A percentile compares a stretch with the other conserved stretches of the same genome.
Evolutionary conservation across 768 basidiomycete species (phyloP).

Genomic region (Trametopsis cervina): DNA sequence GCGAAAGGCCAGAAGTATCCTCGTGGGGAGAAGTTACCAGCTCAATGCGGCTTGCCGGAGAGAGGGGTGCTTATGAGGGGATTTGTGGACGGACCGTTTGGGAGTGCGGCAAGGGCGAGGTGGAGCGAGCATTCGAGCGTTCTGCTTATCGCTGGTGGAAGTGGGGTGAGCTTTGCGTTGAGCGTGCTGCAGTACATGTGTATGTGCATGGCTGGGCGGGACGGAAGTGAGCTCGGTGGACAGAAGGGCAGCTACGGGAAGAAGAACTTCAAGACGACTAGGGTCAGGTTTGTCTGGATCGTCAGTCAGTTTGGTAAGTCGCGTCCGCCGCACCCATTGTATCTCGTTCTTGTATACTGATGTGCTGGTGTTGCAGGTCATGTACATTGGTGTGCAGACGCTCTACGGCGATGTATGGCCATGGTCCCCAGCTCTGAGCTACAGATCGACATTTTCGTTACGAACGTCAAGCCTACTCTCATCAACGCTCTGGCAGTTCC

Average conservation of each 20-base stretch:
- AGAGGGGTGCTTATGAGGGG: slow-evolving; percentile 48
- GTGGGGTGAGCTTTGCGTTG: slow-evolving; percentile 68
- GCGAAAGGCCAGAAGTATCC: slow-evolving; percentile 23
- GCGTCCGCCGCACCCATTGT: slow-evolving; percentile 3
- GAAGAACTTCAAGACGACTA: slow-evolving; percentile 34
- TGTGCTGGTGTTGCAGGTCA: slow-evolving; percentile 39
- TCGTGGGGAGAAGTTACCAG: slow-evolving; percentile 25
- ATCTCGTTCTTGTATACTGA: not conserved
- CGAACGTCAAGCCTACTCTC: slow-evolving; percentile 37
- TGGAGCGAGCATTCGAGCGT: slow-evolving; percentile 58
- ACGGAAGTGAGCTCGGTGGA: slow-evolving; percentile 43
- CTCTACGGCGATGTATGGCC: slow-evolving; percentile 54
- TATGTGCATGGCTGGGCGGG: slow-evolving; percentile 47
- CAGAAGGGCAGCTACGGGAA: slow-evolving; percentile 36
- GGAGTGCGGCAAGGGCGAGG: slow-evolving; percentile 48
- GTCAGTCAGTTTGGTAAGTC: slow-evolving; percentile 65
- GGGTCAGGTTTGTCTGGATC: slow-evolving; percentile 74
- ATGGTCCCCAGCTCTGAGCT: slow-evolving; percentile 42
- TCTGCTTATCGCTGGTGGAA: slow-evolving; percentile 63
- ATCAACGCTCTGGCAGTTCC: slow-evolving; percentile 1
- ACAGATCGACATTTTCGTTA: slow-evolving; percentile 70
- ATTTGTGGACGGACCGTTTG: slow-evolving; percentile 64
- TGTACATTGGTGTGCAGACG: slow-evolving; percentile 68
- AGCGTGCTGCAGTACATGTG: slow-evolving; percentile 60
- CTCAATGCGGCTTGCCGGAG: slow-evolving; percentile 27